Evolutionary conservation across 2,329 filamentous ascomycete species (phyloP).

Genomic region (Penicillium sumatraense): DNA sequence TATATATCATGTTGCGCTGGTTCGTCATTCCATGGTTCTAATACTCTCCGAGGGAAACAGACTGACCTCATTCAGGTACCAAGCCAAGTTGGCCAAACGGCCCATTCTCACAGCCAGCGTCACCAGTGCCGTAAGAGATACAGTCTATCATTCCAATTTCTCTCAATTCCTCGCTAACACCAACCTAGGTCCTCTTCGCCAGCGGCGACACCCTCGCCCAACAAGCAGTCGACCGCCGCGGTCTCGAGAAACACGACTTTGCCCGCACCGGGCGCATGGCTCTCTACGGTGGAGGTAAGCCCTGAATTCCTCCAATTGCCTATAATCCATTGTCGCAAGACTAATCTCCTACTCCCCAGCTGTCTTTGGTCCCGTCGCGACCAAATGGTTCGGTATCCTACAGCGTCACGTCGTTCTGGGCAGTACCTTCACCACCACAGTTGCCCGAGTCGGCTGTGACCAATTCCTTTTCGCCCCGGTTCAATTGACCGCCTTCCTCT

Average conservation of each 20-base stretch:
- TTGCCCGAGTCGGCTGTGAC: conserved; percentile 78
- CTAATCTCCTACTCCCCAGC: conserved; percentile 39
- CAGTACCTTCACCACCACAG: conserved; percentile 69
- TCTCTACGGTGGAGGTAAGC: conserved; percentile 54
- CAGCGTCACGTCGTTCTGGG: conserved; percentile 70
- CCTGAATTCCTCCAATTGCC: background rate
- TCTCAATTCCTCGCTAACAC: background rate
- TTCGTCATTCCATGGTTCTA: conserved; percentile 21
- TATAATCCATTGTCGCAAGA: background rate
- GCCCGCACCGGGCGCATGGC: conserved; percentile 54
- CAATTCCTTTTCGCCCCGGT: conserved; percentile 83
- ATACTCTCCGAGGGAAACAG: conserved; percentile 17
- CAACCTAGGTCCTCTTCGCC: conserved; percentile 75
- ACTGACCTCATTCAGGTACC: conserved; percentile 69
- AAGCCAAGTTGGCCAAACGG: conserved; percentile 75
- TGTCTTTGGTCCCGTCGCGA: conserved; percentile 85
- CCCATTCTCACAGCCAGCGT: conserved; percentile 89
- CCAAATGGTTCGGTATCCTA: conserved; percentile 84
- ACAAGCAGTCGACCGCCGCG: conserved; percentile 83
- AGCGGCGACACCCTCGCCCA: conserved; percentile 91
- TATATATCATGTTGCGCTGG: conserved; percentile 42
- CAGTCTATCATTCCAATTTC: conserved; percentile 12
- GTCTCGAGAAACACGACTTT: conserved; percentile 73
- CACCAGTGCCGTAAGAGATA: conserved; percentile 81
- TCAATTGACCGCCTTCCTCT: conserved; percentile 80